Base-by-base conservation (phyloP, 2,329 filamentous ascomycete genomes). In the Scytalidium lignicola region DNA sequence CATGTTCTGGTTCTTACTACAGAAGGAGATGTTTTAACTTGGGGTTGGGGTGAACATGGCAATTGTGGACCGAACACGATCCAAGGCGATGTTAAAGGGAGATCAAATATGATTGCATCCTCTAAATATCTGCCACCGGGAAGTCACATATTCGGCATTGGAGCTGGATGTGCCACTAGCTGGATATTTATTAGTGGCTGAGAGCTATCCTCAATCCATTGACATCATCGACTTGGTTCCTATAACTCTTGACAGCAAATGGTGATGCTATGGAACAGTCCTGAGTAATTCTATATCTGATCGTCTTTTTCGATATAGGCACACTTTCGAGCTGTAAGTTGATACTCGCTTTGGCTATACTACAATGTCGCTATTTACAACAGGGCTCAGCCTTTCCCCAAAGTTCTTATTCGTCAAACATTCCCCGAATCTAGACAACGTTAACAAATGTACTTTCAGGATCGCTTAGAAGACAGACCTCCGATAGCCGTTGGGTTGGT, bases 31-130 rank as follows among this genome's bases (percentile, higher is more conserved):
- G 81, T 96, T 1, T 69, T 95, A 44, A 80, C 88, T 1, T 97
- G 92, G 90, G 93, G 93, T 18, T 99, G 93, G 93, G 91, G 90
- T 2, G 92, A 97, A 68, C 93, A 99, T 69, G 93, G 93, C 1
- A 99, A 99, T 65, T 99, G 93, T 65, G 93, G 93, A 2, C 79
- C 82, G 29, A 73, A 78, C 40, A 73, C 70, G 12, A 80, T 82
- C 53, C 71, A 77, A 53, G 82, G 81, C 44, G 80, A 88, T 66
- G 82, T 90, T 42, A 85, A 84, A 55, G 85, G 79, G 9, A 74
- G 74, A 51, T 88, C 79, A 74, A 90, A 85, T 62, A 70, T 80
- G 51, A 79, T 95, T 61, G 76, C 77, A 19, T 78, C 82, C 42
- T 71, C 73, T 46, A 75, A 74, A 55, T 74, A 75, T 61, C 69